Base-by-base conservation (phyloP, 371 early-diverging fungal species). In the Scutellospora calospora region DNA sequence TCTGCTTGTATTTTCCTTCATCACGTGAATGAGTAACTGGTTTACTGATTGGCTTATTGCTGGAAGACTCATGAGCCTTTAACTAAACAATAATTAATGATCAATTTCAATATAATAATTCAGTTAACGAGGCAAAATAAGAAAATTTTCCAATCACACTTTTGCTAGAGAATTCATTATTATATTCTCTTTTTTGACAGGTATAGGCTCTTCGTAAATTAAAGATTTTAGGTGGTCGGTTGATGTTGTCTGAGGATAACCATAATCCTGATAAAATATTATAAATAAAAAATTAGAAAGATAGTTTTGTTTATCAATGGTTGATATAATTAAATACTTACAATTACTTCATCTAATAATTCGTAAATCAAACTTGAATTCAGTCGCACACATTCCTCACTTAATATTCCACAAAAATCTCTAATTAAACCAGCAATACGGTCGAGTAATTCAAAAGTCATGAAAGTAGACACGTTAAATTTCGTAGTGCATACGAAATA, bases 301-400 rank as follows among this genome's bases (percentile, higher is more conserved):
- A 38, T 38, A 2, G 38, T 38, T 38, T 38, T 3, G 33, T 41
- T 69, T 22, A 12, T 6, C 38, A 69, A 69, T 5, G 0, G 1
- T 22, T 49, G 49, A 38, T 55, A 20, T 2, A n/a, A 22, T 31
- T 6, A 25, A 18, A 14, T 18, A 59, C 80, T 73, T 55, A 80
- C 80, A 41, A 80, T 60, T 18, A 80, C 45, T 74, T 80, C 80
- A 35, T 80, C 74, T 16, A 80, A 60, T 12, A 80, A 52, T 29
- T 80, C 80, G 16, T 80, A 80, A 52, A 71, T 45, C n/a, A 80
- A 62, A 45, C 74, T 54, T 31, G 74, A 60, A 73, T 80, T 80
- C 33, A 71, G 12, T 60, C 72, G 57, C 27, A 80, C 25, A n/a
- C 45, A 18, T 49, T 71, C 74, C 22, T 80, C 80, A n/a, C 74